A percentile compares a stretch with the other conserved stretches of the same genome.
These are phyloP conservation scores for Alternaria incomplexa DNA, from an alignment of 2,329 filamentous ascomycete genomes.

Conservation along the genomic window DNA sequence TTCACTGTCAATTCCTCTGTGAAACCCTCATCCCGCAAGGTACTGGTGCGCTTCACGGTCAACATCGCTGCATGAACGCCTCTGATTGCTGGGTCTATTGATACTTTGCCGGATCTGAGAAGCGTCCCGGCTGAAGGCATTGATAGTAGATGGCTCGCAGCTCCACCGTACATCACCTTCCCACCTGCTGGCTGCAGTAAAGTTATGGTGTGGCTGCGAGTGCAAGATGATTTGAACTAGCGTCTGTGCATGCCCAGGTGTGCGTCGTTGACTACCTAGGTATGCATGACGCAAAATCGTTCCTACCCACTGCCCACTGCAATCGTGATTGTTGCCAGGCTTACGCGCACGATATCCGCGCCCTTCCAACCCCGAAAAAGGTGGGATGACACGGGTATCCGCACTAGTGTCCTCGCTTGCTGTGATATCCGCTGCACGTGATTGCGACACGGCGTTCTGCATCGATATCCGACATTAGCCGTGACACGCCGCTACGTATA, in stretches of 20 bases:
- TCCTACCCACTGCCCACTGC: not conserved
- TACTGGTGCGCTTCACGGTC: not conserved
- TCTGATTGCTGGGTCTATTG: not conserved
- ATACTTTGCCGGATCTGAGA: not conserved
- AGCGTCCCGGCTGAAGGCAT: not conserved
- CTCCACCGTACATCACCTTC: not conserved
- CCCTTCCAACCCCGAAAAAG: constrained; percentile 10
- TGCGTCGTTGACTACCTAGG: not conserved
- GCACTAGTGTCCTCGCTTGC: constrained; percentile 10
- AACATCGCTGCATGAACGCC: not conserved
- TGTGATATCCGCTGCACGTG: constrained; percentile 30
- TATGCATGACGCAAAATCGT: not conserved
- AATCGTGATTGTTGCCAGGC: not conserved
- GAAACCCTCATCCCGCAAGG: not conserved
- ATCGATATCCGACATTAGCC: constrained; percentile 32
- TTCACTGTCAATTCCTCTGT: no score
- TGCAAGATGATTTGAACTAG: not conserved
- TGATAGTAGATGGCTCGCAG: not conserved
- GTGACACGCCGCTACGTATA: constrained; percentile 30
- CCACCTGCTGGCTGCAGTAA: not conserved
- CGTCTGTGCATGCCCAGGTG: not conserved
- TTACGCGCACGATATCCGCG: constrained; percentile 20
- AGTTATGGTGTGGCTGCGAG: not conserved
- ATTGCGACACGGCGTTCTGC: not conserved
- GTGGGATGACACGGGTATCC: constrained; percentile 22